A percentile compares a stretch with the other conserved stretches of the same genome.
These are phyloP conservation scores for Torulaspora globosa DNA, from an alignment of 1,139 yeast species.

Conservation along the genomic window DNA sequence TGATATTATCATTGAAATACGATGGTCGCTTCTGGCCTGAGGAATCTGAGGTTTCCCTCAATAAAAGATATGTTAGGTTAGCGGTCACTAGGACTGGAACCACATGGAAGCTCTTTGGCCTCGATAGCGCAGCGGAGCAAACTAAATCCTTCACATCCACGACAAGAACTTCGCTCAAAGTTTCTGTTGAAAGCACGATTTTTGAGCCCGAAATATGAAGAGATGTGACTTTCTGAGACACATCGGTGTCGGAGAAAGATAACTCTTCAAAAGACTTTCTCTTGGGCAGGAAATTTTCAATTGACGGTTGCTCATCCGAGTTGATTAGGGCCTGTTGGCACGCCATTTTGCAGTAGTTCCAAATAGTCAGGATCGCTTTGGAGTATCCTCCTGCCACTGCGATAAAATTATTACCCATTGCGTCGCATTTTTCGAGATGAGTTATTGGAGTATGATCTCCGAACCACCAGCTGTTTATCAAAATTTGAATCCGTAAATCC, in stretches of 20 bases:
- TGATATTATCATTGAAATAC: slow-evolving; percentile 25
- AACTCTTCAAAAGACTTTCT: slow-evolving; percentile 15
- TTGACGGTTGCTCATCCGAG: slow-evolving; percentile 28
- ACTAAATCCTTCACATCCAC: slow-evolving; percentile 19
- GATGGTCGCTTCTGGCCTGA: neutral
- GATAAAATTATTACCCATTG: slow-evolving; percentile 41
- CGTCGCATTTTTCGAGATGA: slow-evolving; percentile 45
- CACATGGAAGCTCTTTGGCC: slow-evolving; percentile 12
- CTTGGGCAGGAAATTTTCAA: slow-evolving; percentile 20
- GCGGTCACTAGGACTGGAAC: slow-evolving; percentile 21
- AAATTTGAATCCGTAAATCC: slow-evolving; percentile 69
- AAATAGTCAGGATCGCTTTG: slow-evolving; percentile 57
- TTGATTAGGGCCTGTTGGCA: slow-evolving; percentile 56
- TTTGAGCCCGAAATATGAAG: slow-evolving; percentile 14
- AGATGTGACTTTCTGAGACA: slow-evolving; percentile 8
- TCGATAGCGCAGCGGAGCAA: slow-evolving; percentile 14
- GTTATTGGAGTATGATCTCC: slow-evolving; percentile 47
- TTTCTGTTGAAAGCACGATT: slow-evolving; percentile 19
- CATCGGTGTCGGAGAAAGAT: slow-evolving; percentile 4
- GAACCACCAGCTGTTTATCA: slow-evolving; percentile 60
- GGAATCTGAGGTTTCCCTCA: slow-evolving; percentile 2
- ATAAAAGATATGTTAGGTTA: slow-evolving; percentile 15
- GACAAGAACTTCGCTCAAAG: slow-evolving; percentile 18
- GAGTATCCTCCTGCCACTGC: slow-evolving; percentile 65
- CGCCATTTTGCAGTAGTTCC: slow-evolving; percentile 68